Conservation (phyloP, 2,329 filamentous ascomycete species). For the Cladosporium sp. region DNA sequence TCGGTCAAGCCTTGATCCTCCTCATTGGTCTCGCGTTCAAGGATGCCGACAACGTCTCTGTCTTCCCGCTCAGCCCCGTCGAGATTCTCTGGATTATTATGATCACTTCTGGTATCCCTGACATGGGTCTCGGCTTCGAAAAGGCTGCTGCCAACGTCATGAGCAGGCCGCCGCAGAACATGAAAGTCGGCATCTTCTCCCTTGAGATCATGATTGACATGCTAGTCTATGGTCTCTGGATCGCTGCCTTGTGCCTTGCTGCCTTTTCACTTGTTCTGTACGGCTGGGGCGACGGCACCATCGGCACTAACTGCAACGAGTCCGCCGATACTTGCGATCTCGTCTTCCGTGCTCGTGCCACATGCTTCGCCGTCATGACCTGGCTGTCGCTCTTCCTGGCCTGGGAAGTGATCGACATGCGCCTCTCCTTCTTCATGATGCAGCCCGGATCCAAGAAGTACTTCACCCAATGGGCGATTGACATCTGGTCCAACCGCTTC, state of each 20-base stretch:
- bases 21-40: constrained; percentile 80
- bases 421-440: constrained; percentile 72
- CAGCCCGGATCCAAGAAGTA: constrained; percentile 58
- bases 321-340: constrained; percentile 54
- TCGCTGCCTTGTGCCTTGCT: constrained; percentile 63
- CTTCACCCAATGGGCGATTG: constrained; percentile 62
- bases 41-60: constrained; percentile 65
- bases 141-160: constrained; percentile 71
- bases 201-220: constrained; percentile 74
- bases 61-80: constrained; percentile 80
- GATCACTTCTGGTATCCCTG: constrained; percentile 81
- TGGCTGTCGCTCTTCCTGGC: constrained; percentile 74
- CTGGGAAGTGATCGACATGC: constrained; percentile 73
- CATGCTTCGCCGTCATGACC: constrained; percentile 69
- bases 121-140: constrained; percentile 83
- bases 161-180: constrained; percentile 70
- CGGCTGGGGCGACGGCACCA: constrained; percentile 47
- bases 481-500: constrained; percentile 70
- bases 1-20: constrained; percentile 80
- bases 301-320: constrained; percentile 60
- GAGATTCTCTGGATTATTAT: constrained; percentile 95
- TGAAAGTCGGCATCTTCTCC: constrained; percentile 67
- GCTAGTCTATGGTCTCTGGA: constrained; percentile 72
- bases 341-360: constrained; percentile 68
- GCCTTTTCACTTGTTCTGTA: constrained; percentile 63